Evolutionary conservation across 139 green algal genomes (phyloP), one percentile per base, ranked within the genome.

Genomic region (Chlamydomonas eustigma): DNA sequence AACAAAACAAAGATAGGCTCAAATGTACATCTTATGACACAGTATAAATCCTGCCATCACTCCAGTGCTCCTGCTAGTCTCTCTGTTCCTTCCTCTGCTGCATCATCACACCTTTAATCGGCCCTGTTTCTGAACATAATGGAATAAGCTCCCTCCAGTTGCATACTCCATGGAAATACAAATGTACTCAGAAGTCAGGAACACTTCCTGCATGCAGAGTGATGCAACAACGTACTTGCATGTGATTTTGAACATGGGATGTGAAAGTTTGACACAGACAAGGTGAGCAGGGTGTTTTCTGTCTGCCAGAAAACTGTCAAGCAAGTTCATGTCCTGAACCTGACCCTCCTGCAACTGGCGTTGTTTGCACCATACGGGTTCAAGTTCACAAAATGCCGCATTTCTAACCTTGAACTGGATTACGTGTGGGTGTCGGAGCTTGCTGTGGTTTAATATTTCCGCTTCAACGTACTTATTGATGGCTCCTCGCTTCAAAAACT

Each of bases 361-460:
- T n/a, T n/a, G n/a, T n/a, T n/a, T n/a, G n/a, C n/a, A n/a, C n/a
- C n/a, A n/a, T n/a, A n/a, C n/a, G n/a, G n/a, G n/a, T n/a, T n/a
- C n/a, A n/a, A n/a, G n/a, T n/a, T n/a, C n/a, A n/a, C n/a, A n/a
- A n/a, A n/a, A n/a, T n/a, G n/a, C n/a, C n/a, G n/a, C n/a, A n/a
- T 58, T 58, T 12, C 65, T 22, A 31, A 72, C 65, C 68, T 75
- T 58, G 71, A 89, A 89, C 50, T 95, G 86, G 93, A 99, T 83
- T 85, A 92, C 96, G 83, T 99, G 96, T 4, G 95, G 95, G 74
- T 99, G 95, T 35, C 93, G 88, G 32, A 99, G 85, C 64, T 89
- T 81, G n/a, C 93, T 83, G 82, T 99, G 95, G 75, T 98, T 99
- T 12, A 98, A 64, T 64, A 99, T 97, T 73, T 99, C 95, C 1